phyloP scores from a whole-genome alignment of 2,329 filamentous ascomycete species.

The Colletotrichum liaoningense region DNA sequence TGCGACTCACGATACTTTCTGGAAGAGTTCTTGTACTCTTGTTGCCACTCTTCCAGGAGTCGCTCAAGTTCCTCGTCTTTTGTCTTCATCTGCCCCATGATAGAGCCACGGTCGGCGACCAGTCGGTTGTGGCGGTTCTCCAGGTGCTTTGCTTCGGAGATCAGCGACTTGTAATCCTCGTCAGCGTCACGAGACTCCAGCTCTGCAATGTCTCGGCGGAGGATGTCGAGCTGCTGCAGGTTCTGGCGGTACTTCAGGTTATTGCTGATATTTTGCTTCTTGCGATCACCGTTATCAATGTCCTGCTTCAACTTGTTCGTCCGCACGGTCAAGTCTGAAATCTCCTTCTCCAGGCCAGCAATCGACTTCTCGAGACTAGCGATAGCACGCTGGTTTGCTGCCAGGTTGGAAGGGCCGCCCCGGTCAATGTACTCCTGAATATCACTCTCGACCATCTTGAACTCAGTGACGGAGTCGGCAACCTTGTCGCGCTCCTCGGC shows the following conservation, averaged over 20 bases:
- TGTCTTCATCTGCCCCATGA: conserved; percentile 83
- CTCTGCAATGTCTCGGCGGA: conserved; percentile 77
- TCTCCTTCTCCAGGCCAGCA: conserved; percentile 73
- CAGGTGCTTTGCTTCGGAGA: conserved; percentile 74
- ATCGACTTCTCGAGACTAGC: conserved; percentile 75
- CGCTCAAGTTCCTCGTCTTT: conserved; percentile 85
- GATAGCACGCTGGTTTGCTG: conserved; percentile 76
- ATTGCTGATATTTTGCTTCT: conserved; percentile 87
- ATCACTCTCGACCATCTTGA: conserved; percentile 79
- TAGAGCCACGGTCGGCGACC: conserved; percentile 76
- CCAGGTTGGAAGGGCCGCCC: conserved; percentile 79
- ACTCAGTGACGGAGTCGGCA: conserved; percentile 79
- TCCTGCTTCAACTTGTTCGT: conserved; percentile 84
- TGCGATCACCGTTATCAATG: conserved; percentile 82
- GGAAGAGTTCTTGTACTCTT: conserved; percentile 87
- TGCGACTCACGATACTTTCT: conserved; percentile 86
- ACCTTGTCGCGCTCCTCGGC: conserved; percentile 78
- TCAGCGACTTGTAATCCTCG: conserved; percentile 82
- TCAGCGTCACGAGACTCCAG: conserved; percentile 84
- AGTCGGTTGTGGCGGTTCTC: conserved; percentile 77
- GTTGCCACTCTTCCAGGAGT: conserved; percentile 82
- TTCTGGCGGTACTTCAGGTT: conserved; percentile 89
- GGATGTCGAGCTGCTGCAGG: conserved; percentile 72
- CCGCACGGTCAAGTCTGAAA: conserved; percentile 72
- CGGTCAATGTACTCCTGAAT: conserved; percentile 84